Evolutionary conservation across 257 asterid genomes (phyloP).

Genomic region (Solanum chiquidenum): DNA sequence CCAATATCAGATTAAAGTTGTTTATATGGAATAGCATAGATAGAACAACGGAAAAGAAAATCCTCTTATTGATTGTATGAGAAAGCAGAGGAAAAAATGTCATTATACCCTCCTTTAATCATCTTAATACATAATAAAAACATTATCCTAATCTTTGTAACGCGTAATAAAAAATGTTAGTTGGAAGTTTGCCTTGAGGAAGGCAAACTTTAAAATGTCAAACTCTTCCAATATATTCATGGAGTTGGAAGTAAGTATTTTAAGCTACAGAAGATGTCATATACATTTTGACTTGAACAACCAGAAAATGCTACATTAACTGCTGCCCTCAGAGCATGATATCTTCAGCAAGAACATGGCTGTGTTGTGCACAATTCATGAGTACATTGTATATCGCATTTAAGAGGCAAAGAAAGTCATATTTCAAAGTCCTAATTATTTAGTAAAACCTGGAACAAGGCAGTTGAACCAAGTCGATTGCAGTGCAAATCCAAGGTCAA

Average conservation of each 20-base stretch:
- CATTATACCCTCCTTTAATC: not conserved
- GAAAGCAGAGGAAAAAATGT: not conserved
- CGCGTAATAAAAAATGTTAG: not conserved
- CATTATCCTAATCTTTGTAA: not conserved
- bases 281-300: not conserved
- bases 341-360: not conserved
- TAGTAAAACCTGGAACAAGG: slow-evolving; percentile 60
- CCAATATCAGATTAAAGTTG: not conserved
- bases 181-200: not conserved
- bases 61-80: not conserved
- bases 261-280: not conserved
- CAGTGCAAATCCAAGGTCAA: slow-evolving; percentile 69
- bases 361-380: not conserved
- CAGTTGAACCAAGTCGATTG: slow-evolving; percentile 77
- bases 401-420: not conserved
- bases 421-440: not conserved
- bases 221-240: not conserved
- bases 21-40: not conserved
- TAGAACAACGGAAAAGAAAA: not conserved
- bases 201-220: not conserved
- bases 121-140: not conserved
- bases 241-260: not conserved
- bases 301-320: not conserved
- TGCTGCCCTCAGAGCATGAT: not conserved
- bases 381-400: not conserved